Evolutionary conservation across 257 asterid species (phyloP).

Genomic region (Capsicum baccatum): DNA sequence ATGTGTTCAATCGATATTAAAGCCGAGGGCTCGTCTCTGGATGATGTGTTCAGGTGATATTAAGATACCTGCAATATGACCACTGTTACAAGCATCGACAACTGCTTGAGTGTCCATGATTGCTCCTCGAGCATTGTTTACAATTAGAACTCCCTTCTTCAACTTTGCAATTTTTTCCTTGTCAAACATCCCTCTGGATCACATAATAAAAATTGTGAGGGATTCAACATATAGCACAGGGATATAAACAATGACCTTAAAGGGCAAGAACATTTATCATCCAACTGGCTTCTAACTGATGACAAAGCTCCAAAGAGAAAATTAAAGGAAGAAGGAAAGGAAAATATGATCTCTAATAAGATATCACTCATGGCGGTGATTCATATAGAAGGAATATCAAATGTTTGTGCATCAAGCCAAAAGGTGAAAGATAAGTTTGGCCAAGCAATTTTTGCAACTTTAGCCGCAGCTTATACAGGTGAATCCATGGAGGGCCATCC

Average conservation of each 20-base stretch:
- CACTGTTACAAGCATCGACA: conserved; percentile 89
- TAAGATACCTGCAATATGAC: conserved; percentile 85
- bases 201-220: neutral
- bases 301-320: conserved; percentile 6
- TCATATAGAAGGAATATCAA: conserved; percentile 20
- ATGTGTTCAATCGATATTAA: conserved; percentile 1
- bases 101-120: conserved; percentile 99
- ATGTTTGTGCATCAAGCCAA: neutral
- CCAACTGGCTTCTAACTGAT: neutral
- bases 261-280: neutral
- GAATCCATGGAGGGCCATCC: conserved; percentile 5
- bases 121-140: conserved; percentile 98
- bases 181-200: conserved; percentile 80
- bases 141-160: conserved; percentile 89
- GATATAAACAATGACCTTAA: neutral
- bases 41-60: conserved; percentile 10
- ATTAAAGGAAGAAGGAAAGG: neutral
- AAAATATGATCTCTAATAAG: conserved; percentile 2
- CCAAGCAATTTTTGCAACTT: conserved; percentile 16
- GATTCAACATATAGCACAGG: neutral
- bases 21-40: neutral
- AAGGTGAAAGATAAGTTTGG: neutral
- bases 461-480: neutral
- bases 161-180: conserved; percentile 83
- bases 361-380: neutral